Evolutionary conservation across 352 stramenopile genomes (phyloP).

Genomic region (Pythium scleroteichum): DNA sequence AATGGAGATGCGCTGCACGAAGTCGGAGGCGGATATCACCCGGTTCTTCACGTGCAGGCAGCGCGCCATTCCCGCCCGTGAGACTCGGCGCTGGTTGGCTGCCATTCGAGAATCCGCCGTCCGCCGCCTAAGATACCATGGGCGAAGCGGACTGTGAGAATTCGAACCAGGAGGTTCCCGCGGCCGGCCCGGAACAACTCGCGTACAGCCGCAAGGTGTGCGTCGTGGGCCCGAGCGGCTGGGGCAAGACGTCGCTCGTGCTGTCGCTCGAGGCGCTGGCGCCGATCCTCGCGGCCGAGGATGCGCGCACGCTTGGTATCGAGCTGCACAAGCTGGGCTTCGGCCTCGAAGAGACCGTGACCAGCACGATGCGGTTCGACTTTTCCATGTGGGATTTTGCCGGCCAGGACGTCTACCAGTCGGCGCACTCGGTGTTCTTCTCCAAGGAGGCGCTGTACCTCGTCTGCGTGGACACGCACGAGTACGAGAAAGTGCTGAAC

Average conservation of each 20-base stretch:
- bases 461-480: conserved; percentile 19
- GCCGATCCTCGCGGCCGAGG: conserved; percentile 16
- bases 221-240: conserved; percentile 35
- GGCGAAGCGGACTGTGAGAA: background rate
- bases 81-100: no score
- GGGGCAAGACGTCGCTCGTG: conserved; percentile 37
- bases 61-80: no score
- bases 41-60: no score
- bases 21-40: no score
- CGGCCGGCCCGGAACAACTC: conserved; percentile 12
- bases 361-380: conserved; percentile 15
- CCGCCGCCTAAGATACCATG: no score
- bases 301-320: conserved; percentile 36
- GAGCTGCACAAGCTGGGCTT: conserved; percentile 33
- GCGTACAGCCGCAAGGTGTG: conserved; percentile 37
- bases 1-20: no score
- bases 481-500: conserved; percentile 14
- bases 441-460: conserved; percentile 24
- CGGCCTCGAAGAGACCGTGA: conserved; percentile 14
- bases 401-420: conserved; percentile 24
- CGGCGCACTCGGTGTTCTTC: conserved; percentile 28
- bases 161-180: background rate
- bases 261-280: conserved; percentile 25
- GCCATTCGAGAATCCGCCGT: no score
- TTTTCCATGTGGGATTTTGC: conserved; percentile 29